Conservation (phyloP, 176 grass and related monocot species). For the Musa acuminata region DNA sequence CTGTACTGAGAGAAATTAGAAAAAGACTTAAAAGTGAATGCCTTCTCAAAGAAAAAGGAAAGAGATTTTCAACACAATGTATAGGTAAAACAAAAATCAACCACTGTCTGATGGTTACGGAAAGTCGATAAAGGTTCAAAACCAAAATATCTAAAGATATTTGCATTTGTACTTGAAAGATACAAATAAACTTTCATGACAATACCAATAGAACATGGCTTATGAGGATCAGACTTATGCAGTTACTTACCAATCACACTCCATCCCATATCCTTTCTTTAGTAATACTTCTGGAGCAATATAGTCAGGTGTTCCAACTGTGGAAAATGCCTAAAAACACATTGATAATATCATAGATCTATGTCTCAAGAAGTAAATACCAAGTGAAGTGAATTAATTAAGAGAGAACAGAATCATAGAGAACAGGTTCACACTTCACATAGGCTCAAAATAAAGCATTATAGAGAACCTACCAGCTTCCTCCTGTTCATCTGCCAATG, state of each 20-base stretch:
- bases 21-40: neutral
- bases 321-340: constrained; percentile 78
- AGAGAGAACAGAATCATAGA: constrained; percentile 2
- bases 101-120: neutral
- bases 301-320: constrained; percentile 96
- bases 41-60: neutral
- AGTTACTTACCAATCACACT: constrained; percentile 83
- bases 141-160: neutral
- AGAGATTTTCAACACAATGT: neutral
- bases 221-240: neutral
- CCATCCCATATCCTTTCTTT: constrained; percentile 99
- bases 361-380: constrained; percentile 15
- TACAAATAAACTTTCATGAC: neutral
- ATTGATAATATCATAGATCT: neutral
- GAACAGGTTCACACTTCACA: neutral
- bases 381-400: neutral
- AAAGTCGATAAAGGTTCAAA: neutral
- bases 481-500: constrained; percentile 96
- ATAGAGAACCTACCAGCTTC: constrained; percentile 57
- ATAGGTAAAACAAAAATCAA: neutral
- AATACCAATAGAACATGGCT: neutral
- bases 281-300: constrained; percentile 98
- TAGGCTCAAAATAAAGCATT: neutral
- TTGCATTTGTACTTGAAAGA: neutral
- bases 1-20: neutral